Evolutionary conservation across 2,329 filamentous ascomycete genomes (phyloP), one percentile per base, ranked within the genome.

Genomic region (Trichoderma cornu-damae): DNA sequence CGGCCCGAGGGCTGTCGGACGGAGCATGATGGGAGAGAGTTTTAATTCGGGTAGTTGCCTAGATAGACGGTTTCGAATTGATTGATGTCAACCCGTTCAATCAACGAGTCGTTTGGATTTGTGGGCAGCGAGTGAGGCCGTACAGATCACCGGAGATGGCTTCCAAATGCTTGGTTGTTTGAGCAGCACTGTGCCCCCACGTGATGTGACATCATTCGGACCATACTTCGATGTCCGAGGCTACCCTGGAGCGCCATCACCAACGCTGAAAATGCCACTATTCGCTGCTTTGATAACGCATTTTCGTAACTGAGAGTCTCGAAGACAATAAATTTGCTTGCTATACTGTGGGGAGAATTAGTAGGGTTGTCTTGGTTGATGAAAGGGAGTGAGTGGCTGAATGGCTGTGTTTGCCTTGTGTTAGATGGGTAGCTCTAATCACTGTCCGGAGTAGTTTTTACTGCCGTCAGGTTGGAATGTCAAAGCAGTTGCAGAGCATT

Each of bases 11-110:
- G 61, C 47, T 38, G 62, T 60, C 40, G 67, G 65, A 48, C 69
- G 69, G 22, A 72, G 62, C 68, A 71, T 70, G 34, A 30, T 49
- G 49, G 57, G 32, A 32, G 44, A 8, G 6, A n/a, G 18, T 6
- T 22, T n/a, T 32, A 24, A 9, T 28, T 16, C 22, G 12, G 24
- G 3, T 22, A 30, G 9, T 28, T 30, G 22, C 7, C 18, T 16
- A 12, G 6, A 18, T 57, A 12, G 6, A 18, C 49, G 0, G 1
- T n/a, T 26, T 32, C 18, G n/a, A n/a, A 26, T 47, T 8, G 20
- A 28, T 26, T 43, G 24, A 52, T 16, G 3, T 18, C 37, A 22
- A 20, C 4, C 2, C 28, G 5, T 6, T 11, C 18, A 38, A 42
- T 44, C 30, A 40, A 14, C 30, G n/a, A n/a, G n/a, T 26, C 28